These are phyloP conservation scores for Aureobasidium leucospermi DNA, from an alignment of 2,329 filamentous ascomycete genomes.

Conservation along the genomic window DNA sequence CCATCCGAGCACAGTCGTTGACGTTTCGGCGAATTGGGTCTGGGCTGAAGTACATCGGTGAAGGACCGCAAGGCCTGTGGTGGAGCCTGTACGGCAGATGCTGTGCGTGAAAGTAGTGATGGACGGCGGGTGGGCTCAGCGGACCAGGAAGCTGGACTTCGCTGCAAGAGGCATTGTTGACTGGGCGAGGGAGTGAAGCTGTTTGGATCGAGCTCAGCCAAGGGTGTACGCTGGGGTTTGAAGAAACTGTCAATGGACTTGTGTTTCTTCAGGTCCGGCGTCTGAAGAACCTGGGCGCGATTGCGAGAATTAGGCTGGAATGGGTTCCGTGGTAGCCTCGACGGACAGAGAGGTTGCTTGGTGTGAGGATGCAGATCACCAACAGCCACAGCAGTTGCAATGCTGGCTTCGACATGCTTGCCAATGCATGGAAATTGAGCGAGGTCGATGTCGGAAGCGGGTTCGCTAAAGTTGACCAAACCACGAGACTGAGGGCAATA, in stretches of 20 bases:
- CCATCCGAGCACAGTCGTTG: slow-evolving; percentile 40
- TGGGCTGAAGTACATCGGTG: slow-evolving; percentile 34
- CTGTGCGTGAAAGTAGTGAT: slow-evolving; percentile 22
- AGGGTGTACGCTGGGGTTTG: slow-evolving; percentile 53
- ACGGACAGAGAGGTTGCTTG: slow-evolving; percentile 54
- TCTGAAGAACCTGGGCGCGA: slow-evolving; percentile 21
- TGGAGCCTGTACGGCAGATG: slow-evolving; percentile 17
- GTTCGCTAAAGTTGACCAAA: slow-evolving; percentile 67
- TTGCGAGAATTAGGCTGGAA: background rate
- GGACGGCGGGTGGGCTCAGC: slow-evolving; percentile 33
- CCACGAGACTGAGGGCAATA: slow-evolving; percentile 69
- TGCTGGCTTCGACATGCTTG: slow-evolving; percentile 52
- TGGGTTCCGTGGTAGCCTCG: slow-evolving; percentile 18
- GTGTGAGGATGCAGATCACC: slow-evolving; percentile 88
- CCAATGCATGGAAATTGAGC: slow-evolving; percentile 79
- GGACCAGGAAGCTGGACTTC: slow-evolving; percentile 48
- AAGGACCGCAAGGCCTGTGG: slow-evolving; percentile 21
- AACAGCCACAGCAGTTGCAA: slow-evolving; percentile 66
- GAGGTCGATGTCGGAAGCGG: slow-evolving; percentile 55
- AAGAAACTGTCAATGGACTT: slow-evolving; percentile 60
- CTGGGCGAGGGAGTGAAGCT: slow-evolving; percentile 59
- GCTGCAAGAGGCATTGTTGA: slow-evolving; percentile 52
- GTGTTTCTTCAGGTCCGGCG: slow-evolving; percentile 50
- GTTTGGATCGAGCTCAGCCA: slow-evolving; percentile 62
- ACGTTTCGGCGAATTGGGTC: slow-evolving; percentile 35